A percentile compares a stretch with the other conserved stretches of the same genome.
phyloP scores from a whole-genome alignment of 2,329 filamentous ascomycete genomes.

The Cordyceps farinosa region DNA sequence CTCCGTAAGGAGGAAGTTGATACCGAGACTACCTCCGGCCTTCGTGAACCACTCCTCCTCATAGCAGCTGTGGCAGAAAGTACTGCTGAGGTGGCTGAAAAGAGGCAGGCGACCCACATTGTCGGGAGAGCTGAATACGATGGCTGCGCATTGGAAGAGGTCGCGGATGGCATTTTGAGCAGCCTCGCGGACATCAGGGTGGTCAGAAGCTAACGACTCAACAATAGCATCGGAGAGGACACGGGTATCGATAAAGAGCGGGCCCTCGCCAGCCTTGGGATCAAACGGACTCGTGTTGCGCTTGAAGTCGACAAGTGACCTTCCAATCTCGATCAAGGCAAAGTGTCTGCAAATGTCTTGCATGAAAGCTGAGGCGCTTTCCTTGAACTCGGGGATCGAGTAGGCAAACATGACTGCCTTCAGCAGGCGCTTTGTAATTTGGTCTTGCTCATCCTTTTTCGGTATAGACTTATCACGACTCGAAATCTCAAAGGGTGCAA shows the following conservation, averaged over 20 bases:
- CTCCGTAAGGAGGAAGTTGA: constrained; percentile 81
- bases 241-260: constrained; percentile 79
- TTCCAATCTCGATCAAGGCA: constrained; percentile 82
- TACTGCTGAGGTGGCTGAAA: constrained; percentile 76
- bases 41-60: constrained; percentile 99
- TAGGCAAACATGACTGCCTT: constrained; percentile 85
- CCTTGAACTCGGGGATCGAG: constrained; percentile 75
- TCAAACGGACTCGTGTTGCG: constrained; percentile 76
- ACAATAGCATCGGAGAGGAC: constrained; percentile 86
- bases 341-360: constrained; percentile 85
- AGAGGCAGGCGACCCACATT: constrained; percentile 75
- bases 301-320: constrained; percentile 76
- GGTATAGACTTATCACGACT: constrained; percentile 78
- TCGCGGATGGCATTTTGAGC: constrained; percentile 75
- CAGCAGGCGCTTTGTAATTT: constrained; percentile 76
- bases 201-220: constrained; percentile 84
- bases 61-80: constrained; percentile 92
- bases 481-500: constrained; percentile 67
- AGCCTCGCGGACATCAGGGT: constrained; percentile 73
- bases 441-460: constrained; percentile 83
- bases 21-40: constrained; percentile 84
- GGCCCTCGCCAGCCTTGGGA: constrained; percentile 80
- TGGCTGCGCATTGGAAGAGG: constrained; percentile 70
- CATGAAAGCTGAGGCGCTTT: constrained; percentile 71
- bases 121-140: constrained; percentile 72